Evolutionary conservation across 768 basidiomycete genomes (phyloP).

Genomic region (Russula dissimulans): DNA sequence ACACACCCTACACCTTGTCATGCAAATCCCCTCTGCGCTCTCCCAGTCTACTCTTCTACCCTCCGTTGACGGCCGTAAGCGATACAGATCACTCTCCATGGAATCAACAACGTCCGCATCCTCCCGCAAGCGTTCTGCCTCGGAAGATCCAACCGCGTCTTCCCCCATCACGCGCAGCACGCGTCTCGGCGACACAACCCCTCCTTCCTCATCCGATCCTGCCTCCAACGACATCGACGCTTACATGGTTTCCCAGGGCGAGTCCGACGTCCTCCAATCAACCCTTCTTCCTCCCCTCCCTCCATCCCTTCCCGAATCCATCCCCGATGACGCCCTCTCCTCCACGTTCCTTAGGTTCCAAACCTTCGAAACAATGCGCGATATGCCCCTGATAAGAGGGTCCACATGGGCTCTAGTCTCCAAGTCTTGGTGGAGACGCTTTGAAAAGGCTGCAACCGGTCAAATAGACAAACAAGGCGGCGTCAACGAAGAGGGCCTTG

Average conservation of each 20-base stretch:
- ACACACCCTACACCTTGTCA: background rate
- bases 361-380: constrained; percentile 40
- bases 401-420: constrained; percentile 77
- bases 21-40: constrained; percentile 1
- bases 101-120: constrained; percentile 61
- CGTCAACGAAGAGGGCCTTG: constrained; percentile 52
- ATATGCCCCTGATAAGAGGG: constrained; percentile 45
- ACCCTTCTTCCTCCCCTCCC: constrained; percentile 7
- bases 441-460: constrained; percentile 64
- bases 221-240: constrained; percentile 50
- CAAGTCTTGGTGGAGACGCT: constrained; percentile 63
- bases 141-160: constrained; percentile 49
- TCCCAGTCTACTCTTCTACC: constrained; percentile 3
- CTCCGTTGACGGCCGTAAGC: constrained; percentile 11
- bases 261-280: constrained; percentile 13
- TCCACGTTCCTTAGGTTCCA: constrained; percentile 35
- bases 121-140: constrained; percentile 72
- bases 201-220: constrained; percentile 18
- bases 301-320: background rate
- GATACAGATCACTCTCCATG: constrained; percentile 65
- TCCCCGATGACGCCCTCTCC: constrained; percentile 10
- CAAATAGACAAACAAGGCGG: constrained; percentile 58
- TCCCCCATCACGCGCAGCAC: constrained; percentile 31
- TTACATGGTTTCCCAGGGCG: constrained; percentile 30
- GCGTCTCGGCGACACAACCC: constrained; percentile 14